Base-by-base conservation (phyloP, 169 alveolate species). In the Babesia sp. region DNA sequence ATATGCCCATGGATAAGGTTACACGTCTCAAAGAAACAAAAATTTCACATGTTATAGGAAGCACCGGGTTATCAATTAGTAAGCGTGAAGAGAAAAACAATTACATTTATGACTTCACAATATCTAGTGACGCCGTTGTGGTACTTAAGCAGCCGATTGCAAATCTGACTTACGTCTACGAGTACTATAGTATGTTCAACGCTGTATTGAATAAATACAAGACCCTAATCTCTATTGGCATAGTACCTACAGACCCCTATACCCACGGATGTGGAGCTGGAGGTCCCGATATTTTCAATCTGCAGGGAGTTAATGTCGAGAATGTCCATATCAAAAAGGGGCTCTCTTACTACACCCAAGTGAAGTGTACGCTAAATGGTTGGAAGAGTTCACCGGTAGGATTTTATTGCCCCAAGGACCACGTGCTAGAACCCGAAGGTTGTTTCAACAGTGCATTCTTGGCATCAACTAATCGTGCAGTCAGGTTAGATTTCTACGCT, bases 241-340 rank as follows among this genome's bases (percentile, higher is more conserved):
- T 69, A 11, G 42, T 69, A 3, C 70, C 79, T 20, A 69, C 79
- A 14, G 79, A 69, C 18, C 79, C 79, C 31, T 69, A 53, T 33
- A 69, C 79, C 9, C 29, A 69, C 26, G 79, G 79, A 37, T 69
- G 79, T 50, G 68, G 79, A 34, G 68, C 46, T 54, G 22, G 22
- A 4, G 16, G 22, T 14, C 0, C 54, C 41, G 42, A 28, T 9
- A 5, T 54, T 1, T 50, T 46, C 37, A 51, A 51, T 34, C 8
- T 7, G 12, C 14, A 34, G 4, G 71, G 71, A 2, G 71, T 60
- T 5, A 20, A 5, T 11, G 9, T 26, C 29, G 59, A 36, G 1
- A 45, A 57, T 18, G 14, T 3, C 31, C 61, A 56, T 3, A 9
- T 42, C 29, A 58, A 48, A 5, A 1, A 29, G 11, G 58, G 48